phyloP scores from a whole-genome alignment of 257 asterid genomes.

The Anisodus tanguticus region DNA sequence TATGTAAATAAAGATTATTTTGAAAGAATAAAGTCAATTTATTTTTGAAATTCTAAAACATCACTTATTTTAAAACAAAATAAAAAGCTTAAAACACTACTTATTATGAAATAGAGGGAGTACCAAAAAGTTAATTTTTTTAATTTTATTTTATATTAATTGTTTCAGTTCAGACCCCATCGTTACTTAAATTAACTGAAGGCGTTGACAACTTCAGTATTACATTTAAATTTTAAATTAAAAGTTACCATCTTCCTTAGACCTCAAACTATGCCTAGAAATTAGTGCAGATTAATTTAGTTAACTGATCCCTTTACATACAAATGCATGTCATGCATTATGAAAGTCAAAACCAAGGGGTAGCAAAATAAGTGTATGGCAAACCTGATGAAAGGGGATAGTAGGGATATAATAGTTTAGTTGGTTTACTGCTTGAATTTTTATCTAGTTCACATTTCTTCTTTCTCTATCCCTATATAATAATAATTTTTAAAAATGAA shows the following conservation, averaged over 20 bases:
- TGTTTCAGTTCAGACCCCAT: not conserved
- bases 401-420: no score
- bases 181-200: not conserved
- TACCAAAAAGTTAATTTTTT: not conserved
- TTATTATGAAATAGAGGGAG: no score
- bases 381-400: conserved; percentile 37
- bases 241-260: conserved; percentile 38
- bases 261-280: conserved; percentile 52
- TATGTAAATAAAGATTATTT: no score
- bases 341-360: conserved; percentile 47
- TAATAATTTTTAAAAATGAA: no score
- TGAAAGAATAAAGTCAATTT: no score
- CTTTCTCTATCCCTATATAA: no score
- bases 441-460: no score
- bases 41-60: no score
- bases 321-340: conserved; percentile 43
- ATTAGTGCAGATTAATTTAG: conserved; percentile 28
- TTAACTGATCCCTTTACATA: conserved; percentile 31
- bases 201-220: conserved; percentile 31
- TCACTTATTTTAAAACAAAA: no score
- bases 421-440: no score
- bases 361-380: conserved; percentile 28
- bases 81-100: no score
- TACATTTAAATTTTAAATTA: conserved; percentile 28
- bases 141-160: not conserved